phyloP scores from a whole-genome alignment of 805 yeast species.

The Candida insectalens region DNA sequence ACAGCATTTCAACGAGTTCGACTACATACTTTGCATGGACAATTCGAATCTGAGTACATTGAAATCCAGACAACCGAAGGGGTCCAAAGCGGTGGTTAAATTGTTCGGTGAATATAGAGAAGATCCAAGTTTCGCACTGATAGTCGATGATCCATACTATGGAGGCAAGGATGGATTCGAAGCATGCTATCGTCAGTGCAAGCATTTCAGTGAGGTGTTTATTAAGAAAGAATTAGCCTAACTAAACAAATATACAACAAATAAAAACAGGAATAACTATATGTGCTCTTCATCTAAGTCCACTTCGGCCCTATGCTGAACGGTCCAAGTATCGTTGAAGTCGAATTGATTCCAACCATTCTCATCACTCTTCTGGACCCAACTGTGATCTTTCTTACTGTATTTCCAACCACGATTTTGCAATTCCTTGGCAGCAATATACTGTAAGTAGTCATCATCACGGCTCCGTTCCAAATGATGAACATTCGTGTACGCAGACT shows the following conservation, averaged over 20 bases:
- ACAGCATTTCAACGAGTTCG: conserved; percentile 46
- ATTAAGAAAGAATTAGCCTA: conserved; percentile 31
- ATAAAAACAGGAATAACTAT: background rate
- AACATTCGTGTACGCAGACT: conserved; percentile 14
- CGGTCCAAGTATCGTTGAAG: conserved; percentile 39
- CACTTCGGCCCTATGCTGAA: conserved; percentile 32
- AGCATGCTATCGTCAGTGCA: conserved; percentile 62
- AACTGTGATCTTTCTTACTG: conserved; percentile 62
- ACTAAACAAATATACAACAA: background rate
- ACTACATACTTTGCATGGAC: conserved; percentile 67
- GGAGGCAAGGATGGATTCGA: conserved; percentile 84
- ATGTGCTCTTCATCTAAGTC: conserved; percentile 24
- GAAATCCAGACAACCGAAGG: conserved; percentile 41
- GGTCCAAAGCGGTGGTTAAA: conserved; percentile 37
- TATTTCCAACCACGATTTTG: conserved; percentile 72
- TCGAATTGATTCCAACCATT: conserved; percentile 67
- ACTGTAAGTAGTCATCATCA: conserved; percentile 55
- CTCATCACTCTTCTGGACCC: conserved; percentile 67
- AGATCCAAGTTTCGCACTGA: conserved; percentile 35
- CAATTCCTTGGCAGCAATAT: conserved; percentile 74
- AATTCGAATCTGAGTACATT: conserved; percentile 46
- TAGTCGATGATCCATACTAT: conserved; percentile 88
- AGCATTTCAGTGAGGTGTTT: conserved; percentile 67
- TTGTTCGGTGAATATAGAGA: conserved; percentile 80
- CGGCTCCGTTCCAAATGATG: conserved; percentile 9